phyloP scores from a whole-genome alignment of 2,329 filamentous ascomycete genomes.

The Scolecobasidium constrictum region DNA sequence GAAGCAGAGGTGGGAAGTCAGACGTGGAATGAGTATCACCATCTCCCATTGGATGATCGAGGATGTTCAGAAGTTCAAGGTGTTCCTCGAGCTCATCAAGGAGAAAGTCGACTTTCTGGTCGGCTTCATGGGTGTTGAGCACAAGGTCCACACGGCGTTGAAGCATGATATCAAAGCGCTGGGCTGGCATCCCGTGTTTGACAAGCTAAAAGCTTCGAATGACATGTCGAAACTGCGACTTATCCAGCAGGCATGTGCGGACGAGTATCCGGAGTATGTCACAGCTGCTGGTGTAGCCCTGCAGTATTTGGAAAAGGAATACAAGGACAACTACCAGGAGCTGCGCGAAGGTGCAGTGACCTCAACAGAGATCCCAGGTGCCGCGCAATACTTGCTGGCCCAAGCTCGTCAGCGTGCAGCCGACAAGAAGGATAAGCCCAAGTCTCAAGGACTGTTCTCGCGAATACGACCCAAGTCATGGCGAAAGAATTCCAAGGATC shows the following conservation, averaged over 20 bases:
- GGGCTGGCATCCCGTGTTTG: slow-evolving; percentile 34
- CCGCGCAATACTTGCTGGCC: slow-evolving; percentile 1
- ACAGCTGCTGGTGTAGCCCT: slow-evolving; percentile 30
- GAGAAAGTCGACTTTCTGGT: slow-evolving; percentile 35
- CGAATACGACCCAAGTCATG: slow-evolving; percentile 5
- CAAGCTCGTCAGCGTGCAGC: neutral
- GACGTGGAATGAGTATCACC: slow-evolving; percentile 24
- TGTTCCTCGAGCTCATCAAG: slow-evolving; percentile 29
- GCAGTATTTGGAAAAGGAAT: slow-evolving; percentile 26
- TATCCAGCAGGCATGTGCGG: slow-evolving; percentile 30
- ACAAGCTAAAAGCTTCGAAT: slow-evolving; percentile 17
- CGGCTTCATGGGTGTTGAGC: slow-evolving; percentile 29
- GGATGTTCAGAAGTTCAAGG: slow-evolving; percentile 28
- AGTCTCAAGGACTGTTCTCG: neutral
- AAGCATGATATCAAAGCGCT: slow-evolving; percentile 34
- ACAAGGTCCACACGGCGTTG: slow-evolving; percentile 32
- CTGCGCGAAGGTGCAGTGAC: neutral
- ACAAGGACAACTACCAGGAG: slow-evolving; percentile 10
- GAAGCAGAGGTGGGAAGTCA: slow-evolving; percentile 25
- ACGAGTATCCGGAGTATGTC: slow-evolving; percentile 34
- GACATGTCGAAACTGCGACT: slow-evolving; percentile 34
- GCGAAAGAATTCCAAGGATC: slow-evolving; percentile 7
- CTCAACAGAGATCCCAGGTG: slow-evolving; percentile 5
- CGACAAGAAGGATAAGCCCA: neutral
- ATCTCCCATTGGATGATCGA: slow-evolving; percentile 30